Conservation (phyloP, 192 early-diverging fungal species). For the Spinellus fusiger region DNA sequence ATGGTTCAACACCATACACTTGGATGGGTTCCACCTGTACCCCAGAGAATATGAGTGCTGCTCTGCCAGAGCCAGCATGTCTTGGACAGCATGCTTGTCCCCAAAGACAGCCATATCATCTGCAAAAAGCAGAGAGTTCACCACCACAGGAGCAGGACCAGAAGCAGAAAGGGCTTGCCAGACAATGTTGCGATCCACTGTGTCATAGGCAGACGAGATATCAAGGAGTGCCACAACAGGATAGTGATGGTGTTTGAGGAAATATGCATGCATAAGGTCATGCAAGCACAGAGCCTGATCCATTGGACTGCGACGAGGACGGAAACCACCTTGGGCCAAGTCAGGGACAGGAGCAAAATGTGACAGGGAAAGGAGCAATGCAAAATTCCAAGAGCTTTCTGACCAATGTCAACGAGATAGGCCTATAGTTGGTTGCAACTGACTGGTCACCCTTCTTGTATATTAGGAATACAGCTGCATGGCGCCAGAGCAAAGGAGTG, state of each 20-base stretch:
- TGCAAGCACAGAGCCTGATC: no score
- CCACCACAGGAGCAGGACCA: background rate
- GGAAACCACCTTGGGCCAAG: no score
- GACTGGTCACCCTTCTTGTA: background rate
- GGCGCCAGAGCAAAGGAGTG: slow-evolving; percentile 5
- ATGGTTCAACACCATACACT: background rate
- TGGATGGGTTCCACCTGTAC: background rate
- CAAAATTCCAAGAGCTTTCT: slow-evolving; percentile 11
- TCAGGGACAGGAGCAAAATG: background rate
- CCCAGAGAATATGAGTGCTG: no score
- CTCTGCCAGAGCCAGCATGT: no score
- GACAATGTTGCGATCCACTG: background rate
- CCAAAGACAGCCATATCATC: no score
- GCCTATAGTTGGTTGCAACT: background rate
- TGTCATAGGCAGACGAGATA: background rate
- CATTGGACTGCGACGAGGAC: no score
- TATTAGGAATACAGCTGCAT: slow-evolving; percentile 1
- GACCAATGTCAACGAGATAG: background rate
- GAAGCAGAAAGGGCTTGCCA: background rate
- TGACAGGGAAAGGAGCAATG: background rate
- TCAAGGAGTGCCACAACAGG: background rate
- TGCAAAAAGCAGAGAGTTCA: no score
- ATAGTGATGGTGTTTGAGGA: background rate
- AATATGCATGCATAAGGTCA: background rate
- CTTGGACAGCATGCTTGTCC: no score